These are phyloP conservation scores for Yamadazyma olivae DNA, from an alignment of 805 yeast species.

Conservation along the genomic window DNA sequence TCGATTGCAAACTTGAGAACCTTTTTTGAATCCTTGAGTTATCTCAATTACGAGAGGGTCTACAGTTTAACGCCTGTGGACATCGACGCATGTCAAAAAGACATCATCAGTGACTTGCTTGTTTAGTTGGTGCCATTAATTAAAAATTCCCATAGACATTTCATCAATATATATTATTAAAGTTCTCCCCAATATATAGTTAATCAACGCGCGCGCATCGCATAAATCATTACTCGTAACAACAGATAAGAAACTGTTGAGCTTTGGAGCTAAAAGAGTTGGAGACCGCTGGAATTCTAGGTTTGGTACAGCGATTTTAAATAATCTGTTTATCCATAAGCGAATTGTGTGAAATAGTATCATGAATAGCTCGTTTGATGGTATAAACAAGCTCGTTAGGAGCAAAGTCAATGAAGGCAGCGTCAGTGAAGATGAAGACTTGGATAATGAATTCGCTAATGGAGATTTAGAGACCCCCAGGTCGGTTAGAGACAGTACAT, in stretches of 20 bases:
- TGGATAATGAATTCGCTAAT: not conserved
- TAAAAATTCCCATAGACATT: no score
- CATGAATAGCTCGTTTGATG: conserved; percentile 44
- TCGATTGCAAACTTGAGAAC: conserved; percentile 49
- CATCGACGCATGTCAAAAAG: conserved; percentile 46
- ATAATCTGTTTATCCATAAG: no score
- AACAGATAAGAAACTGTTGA: no score
- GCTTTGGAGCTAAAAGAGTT: no score
- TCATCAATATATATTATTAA: no score
- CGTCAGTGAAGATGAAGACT: not conserved
- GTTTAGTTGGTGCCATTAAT: not conserved
- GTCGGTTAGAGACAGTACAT: conserved; percentile 5
- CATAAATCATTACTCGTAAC: no score
- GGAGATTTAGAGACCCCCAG: conserved; percentile 24
- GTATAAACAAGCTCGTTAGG: not conserved
- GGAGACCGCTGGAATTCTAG: no score
- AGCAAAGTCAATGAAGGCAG: not conserved
- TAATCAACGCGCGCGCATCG: no score
- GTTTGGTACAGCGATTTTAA: no score
- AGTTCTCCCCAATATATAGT: no score
- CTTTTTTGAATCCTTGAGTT: conserved; percentile 65
- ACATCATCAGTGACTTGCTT: conserved; percentile 55
- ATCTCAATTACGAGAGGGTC: conserved; percentile 61
- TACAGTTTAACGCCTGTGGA: conserved; percentile 45
- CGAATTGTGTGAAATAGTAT: no score